Evolutionary conservation across 1,284 basidiomycete species (phyloP).

Genomic region (Athelia psychrophila): DNA sequence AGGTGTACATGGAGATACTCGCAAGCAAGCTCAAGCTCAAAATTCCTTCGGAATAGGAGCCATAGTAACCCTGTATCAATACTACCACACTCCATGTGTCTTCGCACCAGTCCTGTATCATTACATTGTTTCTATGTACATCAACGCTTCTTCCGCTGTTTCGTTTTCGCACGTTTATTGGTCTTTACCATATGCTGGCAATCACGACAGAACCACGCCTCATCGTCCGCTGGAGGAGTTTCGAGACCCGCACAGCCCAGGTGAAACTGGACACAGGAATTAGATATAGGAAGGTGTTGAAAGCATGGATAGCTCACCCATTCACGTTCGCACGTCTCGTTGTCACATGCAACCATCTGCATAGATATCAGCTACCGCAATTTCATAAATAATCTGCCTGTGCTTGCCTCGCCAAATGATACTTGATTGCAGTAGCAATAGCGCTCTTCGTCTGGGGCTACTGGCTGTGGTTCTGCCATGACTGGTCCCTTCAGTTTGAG

Average conservation of each 20-base stretch:
- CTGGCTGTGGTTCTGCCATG: conserved; percentile 12
- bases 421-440: conserved; percentile 80
- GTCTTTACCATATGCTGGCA: conserved; percentile 36
- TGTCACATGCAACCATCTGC: conserved; percentile 86
- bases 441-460: conserved; percentile 42
- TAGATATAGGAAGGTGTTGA: conserved; percentile 4
- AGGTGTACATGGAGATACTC: conserved; percentile 79
- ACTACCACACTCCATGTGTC: conserved; percentile 7
- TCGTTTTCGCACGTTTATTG: conserved; percentile 16
- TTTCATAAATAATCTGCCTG: conserved; percentile 2
- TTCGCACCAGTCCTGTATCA: not conserved
- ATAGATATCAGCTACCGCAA: conserved; percentile 5
- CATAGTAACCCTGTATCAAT: conserved; percentile 17
- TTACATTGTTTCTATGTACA: conserved; percentile 3
- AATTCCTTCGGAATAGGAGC: conserved; percentile 37
- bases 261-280: conserved; percentile 56
- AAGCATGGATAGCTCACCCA: conserved; percentile 53
- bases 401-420: conserved; percentile 70
- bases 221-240: conserved; percentile 53
- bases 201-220: conserved; percentile 72
- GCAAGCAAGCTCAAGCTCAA: conserved; percentile 65
- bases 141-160: conserved; percentile 18
- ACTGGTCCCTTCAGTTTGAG: conserved; percentile 42
- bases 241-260: conserved; percentile 64
- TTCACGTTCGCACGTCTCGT: conserved; percentile 62